Evolutionary conservation across 2,329 filamentous ascomycete genomes (phyloP), one percentile per base, ranked within the genome.

Genomic region (Fusarium sp.): DNA sequence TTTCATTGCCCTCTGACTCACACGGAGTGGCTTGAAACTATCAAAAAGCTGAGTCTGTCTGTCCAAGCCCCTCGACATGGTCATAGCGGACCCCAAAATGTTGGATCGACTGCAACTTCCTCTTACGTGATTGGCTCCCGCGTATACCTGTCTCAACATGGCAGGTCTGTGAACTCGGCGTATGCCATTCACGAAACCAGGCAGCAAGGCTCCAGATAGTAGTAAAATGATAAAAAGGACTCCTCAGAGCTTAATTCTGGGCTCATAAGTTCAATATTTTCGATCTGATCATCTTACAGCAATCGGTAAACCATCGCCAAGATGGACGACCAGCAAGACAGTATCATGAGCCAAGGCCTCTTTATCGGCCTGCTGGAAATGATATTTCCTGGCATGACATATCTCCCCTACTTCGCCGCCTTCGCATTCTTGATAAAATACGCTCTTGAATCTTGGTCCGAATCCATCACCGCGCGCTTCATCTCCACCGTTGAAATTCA

Each of bases 401-500:
- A 52, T 34, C 57, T 60, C 2, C 57, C 57, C 6, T 60, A 60
- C 22, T 52, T 60, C 18, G 57, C 45, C 5, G 44, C 34, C 26
- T 52, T 60, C 18, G 45, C 57, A 0, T 60, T 60, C 0, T 9
- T 60, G 11, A n/a, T 52, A 1, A 60, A 52, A 2, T 60, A 30
- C 13, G 42, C 24, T 18, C 26, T 60, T 3, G 57, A 60, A 20
- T 60, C 45, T 18, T 60, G 57, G 57, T 52, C 57, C 3, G 57
- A 60, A 9, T 30, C 44, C 24, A 60, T 60, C 12, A 60, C 45
- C 0, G 34, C 44, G 0, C 57, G 57, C 1, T 48, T 69, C 18
- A 39, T 70, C 10, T 70, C 65, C 12, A 64, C 58, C 1, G 51
- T 70, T 5, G 67, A 70, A n/a, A 57, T 70, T 9, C 18, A 44